Evolutionary conservation across 176 grass and related monocot genomes (phyloP), one percentile per base, ranked within the genome.

Genomic region (Eremochloa ophiuroides): DNA sequence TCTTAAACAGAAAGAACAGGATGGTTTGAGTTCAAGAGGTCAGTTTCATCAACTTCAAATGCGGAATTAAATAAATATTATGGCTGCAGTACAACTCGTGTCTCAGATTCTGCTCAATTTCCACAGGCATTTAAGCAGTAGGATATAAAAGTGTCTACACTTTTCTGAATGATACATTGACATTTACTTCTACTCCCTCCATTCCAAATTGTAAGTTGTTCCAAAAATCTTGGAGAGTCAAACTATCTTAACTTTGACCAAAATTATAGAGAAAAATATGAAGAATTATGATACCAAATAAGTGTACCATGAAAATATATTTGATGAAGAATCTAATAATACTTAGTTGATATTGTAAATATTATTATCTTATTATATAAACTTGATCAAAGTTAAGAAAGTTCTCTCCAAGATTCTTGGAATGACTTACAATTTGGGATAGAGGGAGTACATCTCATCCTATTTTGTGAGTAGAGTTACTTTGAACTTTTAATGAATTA

Each of bases 1-100:
- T 68, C 81, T 66, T 87, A 99, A 93, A 73, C 85, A 93, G 61
- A 91, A 92, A 84, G 93, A 98, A 39, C 81, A 85, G 34, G 93
- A 91, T 84, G 80, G 35, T 50, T 79, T 84, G 23, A 87, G 65
- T 71, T 90, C 83, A 88, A 90, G 74, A 99, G 97, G 97, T 99
- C 62, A 74, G 82, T 89, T 83, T 76, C 42, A 25, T 64, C 67
- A 74, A 79, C 37, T 50, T 78, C 10, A 68, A 73, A 37, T 65
- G 44, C 13, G 23, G 14, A 48, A 73, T 67, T 48, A 10, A 80
- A 40, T 72, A 58, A 73, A 70, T 14, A 30, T 69, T 83, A 30
- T 62, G 9, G 37, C 16, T 78, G 31, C 60, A 79, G 25, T 65
- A 79, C 41, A 81, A 42, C 33, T 34, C 60, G 4, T 59, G 31